Evolutionary conservation across 2,329 filamentous ascomycete genomes (phyloP).

Genomic region (Sclerotinia spermophila): DNA sequence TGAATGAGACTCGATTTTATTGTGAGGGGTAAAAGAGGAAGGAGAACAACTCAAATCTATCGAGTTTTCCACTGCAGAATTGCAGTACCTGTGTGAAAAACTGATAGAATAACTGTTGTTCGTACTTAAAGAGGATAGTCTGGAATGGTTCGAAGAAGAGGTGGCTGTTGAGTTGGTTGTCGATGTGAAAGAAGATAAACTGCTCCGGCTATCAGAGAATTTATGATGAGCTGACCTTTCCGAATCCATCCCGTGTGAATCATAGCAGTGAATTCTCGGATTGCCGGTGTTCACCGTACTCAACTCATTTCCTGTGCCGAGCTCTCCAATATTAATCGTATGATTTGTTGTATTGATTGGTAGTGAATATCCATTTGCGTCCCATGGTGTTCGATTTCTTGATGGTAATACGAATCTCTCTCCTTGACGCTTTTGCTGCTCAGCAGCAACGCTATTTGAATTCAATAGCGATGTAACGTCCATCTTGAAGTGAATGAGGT

Average conservation of each 20-base stretch:
- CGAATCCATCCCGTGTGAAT: constrained; percentile 22
- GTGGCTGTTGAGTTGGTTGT: constrained; percentile 34
- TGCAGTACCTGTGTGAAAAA: neutral
- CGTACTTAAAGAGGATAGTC: constrained; percentile 37
- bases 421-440: constrained; percentile 27
- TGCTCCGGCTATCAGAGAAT: constrained; percentile 37
- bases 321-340: constrained; percentile 6
- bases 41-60: constrained; percentile 1
- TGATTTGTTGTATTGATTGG: constrained; percentile 33
- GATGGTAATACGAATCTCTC: constrained; percentile 23
- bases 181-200: constrained; percentile 37
- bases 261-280: constrained; percentile 24
- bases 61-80: neutral
- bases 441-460: constrained; percentile 31
- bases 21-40: neutral
- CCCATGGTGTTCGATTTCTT: constrained; percentile 38
- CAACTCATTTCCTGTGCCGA: neutral
- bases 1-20: constrained; percentile 2
- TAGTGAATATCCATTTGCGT: constrained; percentile 39
- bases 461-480: constrained; percentile 38
- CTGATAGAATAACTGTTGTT: constrained; percentile 24
- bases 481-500: constrained; percentile 29
- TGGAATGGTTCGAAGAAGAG: constrained; percentile 36
- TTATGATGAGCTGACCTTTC: constrained; percentile 33
- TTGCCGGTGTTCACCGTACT: neutral